phyloP scores from a whole-genome alignment of 768 basidiomycete species.

The Tremella yokohamensis region DNA sequence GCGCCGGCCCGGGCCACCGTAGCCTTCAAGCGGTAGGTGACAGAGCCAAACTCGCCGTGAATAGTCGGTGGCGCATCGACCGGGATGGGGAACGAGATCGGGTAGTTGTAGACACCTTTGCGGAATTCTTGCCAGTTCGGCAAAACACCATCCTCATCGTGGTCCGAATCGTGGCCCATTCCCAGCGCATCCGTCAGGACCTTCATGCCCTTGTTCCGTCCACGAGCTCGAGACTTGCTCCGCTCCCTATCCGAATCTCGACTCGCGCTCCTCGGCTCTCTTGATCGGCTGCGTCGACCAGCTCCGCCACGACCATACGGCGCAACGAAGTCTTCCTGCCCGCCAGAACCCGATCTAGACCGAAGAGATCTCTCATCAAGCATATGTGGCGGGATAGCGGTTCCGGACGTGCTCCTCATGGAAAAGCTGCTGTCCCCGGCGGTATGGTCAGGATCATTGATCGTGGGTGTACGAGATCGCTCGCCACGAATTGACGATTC shows the following conservation, averaged over 20 bases:
- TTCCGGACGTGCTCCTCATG: constrained; percentile 10
- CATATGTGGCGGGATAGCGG: constrained; percentile 10
- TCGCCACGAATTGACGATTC: constrained; percentile 2
- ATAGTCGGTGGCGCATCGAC: constrained; percentile 72
- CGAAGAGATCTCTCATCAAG: background rate
- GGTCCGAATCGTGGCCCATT: constrained; percentile 28
- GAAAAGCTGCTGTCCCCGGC: constrained; percentile 4
- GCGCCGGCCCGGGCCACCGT: constrained; percentile 77
- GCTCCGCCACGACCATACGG: constrained; percentile 46
- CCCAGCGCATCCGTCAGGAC: constrained; percentile 42
- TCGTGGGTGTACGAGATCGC: constrained; percentile 1
- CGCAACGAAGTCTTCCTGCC: constrained; percentile 25
- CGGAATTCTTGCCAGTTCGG: constrained; percentile 78
- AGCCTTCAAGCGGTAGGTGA: constrained; percentile 76
- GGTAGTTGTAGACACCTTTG: constrained; percentile 91
- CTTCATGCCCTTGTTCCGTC: constrained; percentile 51
- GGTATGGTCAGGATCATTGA: constrained; percentile 4
- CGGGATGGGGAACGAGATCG: constrained; percentile 85
- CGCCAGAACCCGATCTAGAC: background rate
- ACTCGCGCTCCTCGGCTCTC: constrained; percentile 5
- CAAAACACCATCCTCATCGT: constrained; percentile 44
- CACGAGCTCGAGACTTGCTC: constrained; percentile 47
- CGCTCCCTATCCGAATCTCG: constrained; percentile 18
- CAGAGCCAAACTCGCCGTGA: constrained; percentile 68
- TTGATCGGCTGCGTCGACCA: constrained; percentile 16